Conservation (phyloP, 371 early-diverging fungal genomes). For the Mortierella sp. region DNA sequence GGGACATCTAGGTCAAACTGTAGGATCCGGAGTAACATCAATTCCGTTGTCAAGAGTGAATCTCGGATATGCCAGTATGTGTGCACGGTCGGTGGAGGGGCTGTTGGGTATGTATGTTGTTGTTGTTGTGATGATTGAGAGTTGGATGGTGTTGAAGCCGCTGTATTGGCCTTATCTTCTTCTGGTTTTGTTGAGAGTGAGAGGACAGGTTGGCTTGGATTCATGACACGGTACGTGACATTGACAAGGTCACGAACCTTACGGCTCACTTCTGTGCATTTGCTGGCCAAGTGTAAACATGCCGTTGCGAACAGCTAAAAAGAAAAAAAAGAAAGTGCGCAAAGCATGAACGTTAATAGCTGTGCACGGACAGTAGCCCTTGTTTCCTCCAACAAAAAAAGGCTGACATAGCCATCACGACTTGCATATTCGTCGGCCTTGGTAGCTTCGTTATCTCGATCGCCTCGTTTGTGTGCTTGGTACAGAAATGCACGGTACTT, state of each 20-base stretch:
- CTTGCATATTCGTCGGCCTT: conserved; percentile 54
- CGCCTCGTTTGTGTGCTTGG: conserved; percentile 38
- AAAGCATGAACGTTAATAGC: not conserved
- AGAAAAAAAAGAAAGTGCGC: not conserved
- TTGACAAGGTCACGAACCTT: conserved; percentile 53
- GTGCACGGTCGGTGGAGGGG: conserved; percentile 47
- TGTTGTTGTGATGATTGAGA: conserved; percentile 13
- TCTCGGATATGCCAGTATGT: conserved; percentile 53
- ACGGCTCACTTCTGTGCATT: conserved; percentile 52
- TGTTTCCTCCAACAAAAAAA: too few species aligned
- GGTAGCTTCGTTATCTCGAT: conserved; percentile 44
- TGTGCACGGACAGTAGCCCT: too few species aligned
- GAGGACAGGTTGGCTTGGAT: conserved; percentile 45
- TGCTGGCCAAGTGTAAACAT: conserved; percentile 46
- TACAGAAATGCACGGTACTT: conserved; percentile 49
- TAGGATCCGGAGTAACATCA: conserved; percentile 50
- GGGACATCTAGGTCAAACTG: conserved; percentile 53
- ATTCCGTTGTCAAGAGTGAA: conserved; percentile 45
- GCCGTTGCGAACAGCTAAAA: conserved; percentile 50
- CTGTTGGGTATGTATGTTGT: conserved; percentile 14
- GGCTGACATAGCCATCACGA: too few species aligned
- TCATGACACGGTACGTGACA: conserved; percentile 53
- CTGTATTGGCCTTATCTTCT: conserved; percentile 1
- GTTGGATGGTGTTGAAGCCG: not conserved
- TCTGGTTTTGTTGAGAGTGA: conserved; percentile 44